Conservation (phyloP, 495 filamentous ascomycete genomes). For the Lophium mytilinum region DNA sequence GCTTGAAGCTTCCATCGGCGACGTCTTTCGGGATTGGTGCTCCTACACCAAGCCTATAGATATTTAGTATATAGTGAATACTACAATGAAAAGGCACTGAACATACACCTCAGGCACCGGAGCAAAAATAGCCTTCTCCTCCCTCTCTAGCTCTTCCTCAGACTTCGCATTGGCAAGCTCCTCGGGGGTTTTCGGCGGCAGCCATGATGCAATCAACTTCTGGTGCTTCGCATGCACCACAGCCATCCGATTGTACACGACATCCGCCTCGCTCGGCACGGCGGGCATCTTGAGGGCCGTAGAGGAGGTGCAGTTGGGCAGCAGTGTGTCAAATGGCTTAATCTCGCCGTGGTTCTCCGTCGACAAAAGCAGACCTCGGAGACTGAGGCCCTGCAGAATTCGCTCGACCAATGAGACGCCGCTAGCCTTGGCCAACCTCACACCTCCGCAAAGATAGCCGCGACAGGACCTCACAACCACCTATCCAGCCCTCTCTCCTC, state of each 20-base stretch:
- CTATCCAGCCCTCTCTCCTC: conserved; percentile 5
- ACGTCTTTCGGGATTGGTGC: conserved; percentile 37
- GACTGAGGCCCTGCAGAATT: conserved; percentile 12
- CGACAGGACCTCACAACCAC: conserved; percentile 5
- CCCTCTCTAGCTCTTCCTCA: conserved; percentile 21
- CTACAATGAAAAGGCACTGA: not conserved
- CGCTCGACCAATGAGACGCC: no score
- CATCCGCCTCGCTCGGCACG: conserved; percentile 32
- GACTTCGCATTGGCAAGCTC: conserved; percentile 34
- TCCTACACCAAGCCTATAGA: conserved; percentile 38
- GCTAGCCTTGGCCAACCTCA: not conserved
- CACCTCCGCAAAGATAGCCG: conserved; percentile 1
- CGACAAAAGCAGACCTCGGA: not conserved
- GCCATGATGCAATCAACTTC: conserved; percentile 42
- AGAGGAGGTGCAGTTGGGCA: not conserved
- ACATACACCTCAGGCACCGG: conserved; percentile 34
- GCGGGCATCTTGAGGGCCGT: conserved; percentile 12
- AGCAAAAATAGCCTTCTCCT: conserved; percentile 39
- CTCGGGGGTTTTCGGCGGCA: conserved; percentile 39
- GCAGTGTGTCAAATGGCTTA: conserved; percentile 13
- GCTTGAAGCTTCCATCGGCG: conserved; percentile 31
- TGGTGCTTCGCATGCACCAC: conserved; percentile 40
- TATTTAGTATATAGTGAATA: not conserved
- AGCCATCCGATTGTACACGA: conserved; percentile 39
- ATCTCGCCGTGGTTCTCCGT: not conserved